Evolutionary conservation across 2,329 filamentous ascomycete genomes (phyloP), one percentile per base, ranked within the genome.

Genomic region (Paracamarosporium sp.): DNA sequence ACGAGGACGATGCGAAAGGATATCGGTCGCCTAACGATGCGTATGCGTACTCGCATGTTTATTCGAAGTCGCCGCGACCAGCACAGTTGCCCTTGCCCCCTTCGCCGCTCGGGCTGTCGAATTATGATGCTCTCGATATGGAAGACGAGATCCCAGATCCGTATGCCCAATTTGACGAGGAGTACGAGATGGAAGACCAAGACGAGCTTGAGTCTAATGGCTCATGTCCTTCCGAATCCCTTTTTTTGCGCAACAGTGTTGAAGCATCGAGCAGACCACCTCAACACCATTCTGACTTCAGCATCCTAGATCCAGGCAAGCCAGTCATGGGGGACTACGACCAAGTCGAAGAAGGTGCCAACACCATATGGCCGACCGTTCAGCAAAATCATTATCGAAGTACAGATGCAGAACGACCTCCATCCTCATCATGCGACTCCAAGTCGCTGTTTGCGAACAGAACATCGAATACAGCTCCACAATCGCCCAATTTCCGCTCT

Each of bases 81-180:
- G 64, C 71, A 24, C 73, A 75, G 55, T 55, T 72, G 8, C 74
- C 77, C 0, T 60, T 74, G 5, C 71, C 73, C 9, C 74, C 76
- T 1, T 78, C 76, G 1, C 76, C 78, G 1, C 67, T 79, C 9
- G 73, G 76, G 3, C 64, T 79, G 1, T 78, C 73, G n/a, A 79
- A 79, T 56, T 80, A 80, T 61, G 79, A 80, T 55, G 75, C 75
- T 9, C 70, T 80, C 25, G 78, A 80, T 48, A 51, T 68, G 2
- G 76, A 80, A 38, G 75, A 76, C 20, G 66, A 71, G 20, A 55
- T 65, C 7, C 60, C 64, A 0, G 66, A 75, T 50, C 62, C 57
- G 4, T 75, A 76, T 48, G 58, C 67, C 5, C 65, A 71, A 46
- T 45, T 75, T 0, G 73, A 76, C 45, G 70, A 72, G 12, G 70